Evolutionary conservation across 768 basidiomycete species (phyloP).

Genomic region (Russula sp.): DNA sequence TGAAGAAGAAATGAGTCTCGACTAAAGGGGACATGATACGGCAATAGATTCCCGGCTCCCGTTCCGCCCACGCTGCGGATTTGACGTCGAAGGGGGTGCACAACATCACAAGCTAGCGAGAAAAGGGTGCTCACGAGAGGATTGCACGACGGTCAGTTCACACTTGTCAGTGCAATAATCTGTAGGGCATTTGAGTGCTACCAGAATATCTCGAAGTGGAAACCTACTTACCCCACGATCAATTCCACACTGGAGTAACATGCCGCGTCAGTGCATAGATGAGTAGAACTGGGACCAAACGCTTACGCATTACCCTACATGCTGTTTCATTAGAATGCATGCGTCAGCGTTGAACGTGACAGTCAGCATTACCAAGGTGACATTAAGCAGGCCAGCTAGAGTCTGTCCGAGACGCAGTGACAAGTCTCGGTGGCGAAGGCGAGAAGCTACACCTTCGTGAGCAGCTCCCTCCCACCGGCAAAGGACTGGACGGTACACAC

Average conservation of each 20-base stretch:
- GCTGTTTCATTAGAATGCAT: background rate
- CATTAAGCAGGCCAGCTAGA: slow-evolving; percentile 79
- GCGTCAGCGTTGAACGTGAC: background rate
- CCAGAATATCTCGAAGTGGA: background rate
- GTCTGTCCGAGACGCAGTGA: slow-evolving; percentile 81
- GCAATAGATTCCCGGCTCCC: background rate
- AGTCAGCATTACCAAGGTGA: slow-evolving; percentile 57
- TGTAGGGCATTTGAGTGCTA: slow-evolving; percentile 31
- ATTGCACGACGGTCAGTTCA: slow-evolving; percentile 46
- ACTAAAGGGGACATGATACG: background rate
- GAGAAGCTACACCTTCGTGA: slow-evolving; percentile 49
- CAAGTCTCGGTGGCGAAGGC: slow-evolving; percentile 86
- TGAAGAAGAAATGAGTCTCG: background rate
- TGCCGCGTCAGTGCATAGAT: slow-evolving; percentile 6
- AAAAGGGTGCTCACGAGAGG: slow-evolving; percentile 40
- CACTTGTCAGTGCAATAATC: slow-evolving; percentile 49
- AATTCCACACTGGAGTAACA: slow-evolving; percentile 39
- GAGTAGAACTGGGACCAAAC: background rate
- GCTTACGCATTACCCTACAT: slow-evolving; percentile 36
- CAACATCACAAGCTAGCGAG: background rate
- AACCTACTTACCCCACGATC: slow-evolving; percentile 40
- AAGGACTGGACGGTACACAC: slow-evolving; percentile 36
- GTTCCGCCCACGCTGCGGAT: background rate
- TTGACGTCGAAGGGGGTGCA: too few relatives aligned
- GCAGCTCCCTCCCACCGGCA: background rate